Conservation (phyloP, 805 yeast genomes). For the Metschnikowia lochheadii region DNA sequence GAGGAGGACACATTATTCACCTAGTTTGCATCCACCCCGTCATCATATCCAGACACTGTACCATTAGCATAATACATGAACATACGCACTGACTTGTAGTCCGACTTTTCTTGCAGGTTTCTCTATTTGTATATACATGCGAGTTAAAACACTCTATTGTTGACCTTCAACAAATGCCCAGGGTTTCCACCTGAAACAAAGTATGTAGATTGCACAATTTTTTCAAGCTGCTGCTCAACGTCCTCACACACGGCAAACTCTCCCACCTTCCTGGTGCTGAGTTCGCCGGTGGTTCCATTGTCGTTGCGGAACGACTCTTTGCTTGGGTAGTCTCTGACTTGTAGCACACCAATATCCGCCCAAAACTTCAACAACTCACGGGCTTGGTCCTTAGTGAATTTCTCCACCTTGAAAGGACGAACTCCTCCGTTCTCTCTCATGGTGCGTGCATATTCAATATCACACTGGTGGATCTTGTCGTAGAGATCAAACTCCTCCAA, state of each 20-base stretch:
- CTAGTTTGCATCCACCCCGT: constrained; percentile 20
- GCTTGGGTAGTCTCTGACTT: constrained; percentile 30
- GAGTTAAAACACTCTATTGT: constrained; percentile 20
- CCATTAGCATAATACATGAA: constrained; percentile 11
- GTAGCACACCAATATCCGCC: constrained; percentile 30
- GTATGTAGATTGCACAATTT: constrained; percentile 26
- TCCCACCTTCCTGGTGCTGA: constrained; percentile 12
- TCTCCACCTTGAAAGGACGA: constrained; percentile 22
- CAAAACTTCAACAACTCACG: constrained; percentile 30
- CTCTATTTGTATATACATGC: constrained; percentile 10
- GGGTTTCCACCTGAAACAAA: constrained; percentile 41
- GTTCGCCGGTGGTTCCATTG: constrained; percentile 5
- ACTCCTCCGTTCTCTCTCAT: constrained; percentile 39
- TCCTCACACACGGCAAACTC: constrained; percentile 18
- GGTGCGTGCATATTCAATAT: constrained; percentile 48
- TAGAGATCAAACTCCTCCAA: constrained; percentile 54
- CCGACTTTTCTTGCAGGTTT: not conserved
- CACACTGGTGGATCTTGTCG: constrained; percentile 45
- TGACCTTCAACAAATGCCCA: constrained; percentile 30
- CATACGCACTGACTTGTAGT: not conserved
- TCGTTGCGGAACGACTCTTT: constrained; percentile 20
- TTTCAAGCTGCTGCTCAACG: constrained; percentile 26
- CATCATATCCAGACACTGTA: constrained; percentile 2
- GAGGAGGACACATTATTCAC: constrained; percentile 96
- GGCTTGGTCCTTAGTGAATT: constrained; percentile 30